These are phyloP conservation scores for Chalara sp. DNA, from an alignment of 2,329 filamentous ascomycete species.

Conservation along the genomic window DNA sequence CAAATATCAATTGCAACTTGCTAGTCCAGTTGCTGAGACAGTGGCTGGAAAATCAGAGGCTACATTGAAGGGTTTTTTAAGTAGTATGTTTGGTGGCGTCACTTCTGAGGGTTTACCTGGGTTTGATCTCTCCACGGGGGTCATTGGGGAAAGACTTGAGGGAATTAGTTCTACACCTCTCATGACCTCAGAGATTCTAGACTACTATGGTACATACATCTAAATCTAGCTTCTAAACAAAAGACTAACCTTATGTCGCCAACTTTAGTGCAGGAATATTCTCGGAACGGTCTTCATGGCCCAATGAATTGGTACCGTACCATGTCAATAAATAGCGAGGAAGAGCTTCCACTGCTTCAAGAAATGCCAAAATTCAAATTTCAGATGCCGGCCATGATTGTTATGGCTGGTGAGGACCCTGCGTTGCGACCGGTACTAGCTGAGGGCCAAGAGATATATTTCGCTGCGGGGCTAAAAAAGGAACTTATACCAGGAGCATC, in stretches of 20 bases:
- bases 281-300: conserved; percentile 59
- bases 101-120: neutral
- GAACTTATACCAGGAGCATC: neutral
- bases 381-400: neutral
- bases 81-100: neutral
- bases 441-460: neutral
- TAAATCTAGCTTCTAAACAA: neutral
- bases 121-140: neutral
- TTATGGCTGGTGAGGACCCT: neutral
- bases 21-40: neutral
- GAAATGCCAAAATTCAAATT: neutral
- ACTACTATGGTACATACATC: neutral
- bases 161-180: neutral
- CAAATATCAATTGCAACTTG: neutral
- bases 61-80: neutral
- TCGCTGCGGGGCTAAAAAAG: neutral
- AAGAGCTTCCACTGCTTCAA: neutral
- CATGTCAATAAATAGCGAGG: neutral
- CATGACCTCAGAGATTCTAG: neutral
- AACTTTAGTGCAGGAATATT: conserved; percentile 25
- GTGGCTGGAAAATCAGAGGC: neutral
- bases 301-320: conserved; percentile 84
- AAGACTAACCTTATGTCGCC: neutral
- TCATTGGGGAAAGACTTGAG: neutral
- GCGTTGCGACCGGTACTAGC: neutral